Evolutionary conservation across 306 rosid genomes (phyloP).

Genomic region (Fragaria ananassa): DNA sequence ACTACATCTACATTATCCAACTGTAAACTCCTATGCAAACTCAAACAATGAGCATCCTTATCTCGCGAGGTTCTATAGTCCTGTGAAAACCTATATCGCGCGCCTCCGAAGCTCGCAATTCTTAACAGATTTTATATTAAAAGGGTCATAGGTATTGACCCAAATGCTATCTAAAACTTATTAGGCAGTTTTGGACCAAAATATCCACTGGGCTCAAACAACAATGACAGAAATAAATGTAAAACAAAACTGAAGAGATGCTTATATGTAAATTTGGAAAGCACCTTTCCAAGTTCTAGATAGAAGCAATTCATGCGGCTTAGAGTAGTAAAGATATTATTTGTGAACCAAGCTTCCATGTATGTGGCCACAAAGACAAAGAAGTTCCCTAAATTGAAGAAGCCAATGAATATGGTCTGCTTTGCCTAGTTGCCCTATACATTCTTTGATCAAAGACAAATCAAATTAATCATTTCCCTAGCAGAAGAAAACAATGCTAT

Average conservation of each 20-base stretch:
- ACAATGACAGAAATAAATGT: background rate
- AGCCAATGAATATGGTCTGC: background rate
- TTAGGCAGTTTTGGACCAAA: no score
- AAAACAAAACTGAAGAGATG: background rate
- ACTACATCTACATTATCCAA: no score
- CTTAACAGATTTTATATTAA: no score
- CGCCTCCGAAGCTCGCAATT: no score
- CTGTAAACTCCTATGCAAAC: no score
- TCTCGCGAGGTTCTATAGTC: no score
- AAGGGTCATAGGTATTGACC: no score
- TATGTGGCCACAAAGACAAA: background rate
- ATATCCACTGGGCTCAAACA: no score
- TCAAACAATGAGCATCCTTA: no score
- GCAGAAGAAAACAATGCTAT: background rate
- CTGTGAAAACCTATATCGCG: no score
- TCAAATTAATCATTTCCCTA: background rate
- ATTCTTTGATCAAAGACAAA: background rate
- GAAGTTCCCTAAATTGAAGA: background rate
- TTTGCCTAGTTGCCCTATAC: background rate
- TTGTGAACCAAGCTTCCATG: background rate
- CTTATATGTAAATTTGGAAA: background rate
- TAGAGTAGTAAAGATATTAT: background rate
- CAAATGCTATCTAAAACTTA: no score
- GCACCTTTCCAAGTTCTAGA: background rate
- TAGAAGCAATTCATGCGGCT: no score